phyloP scores from a whole-genome alignment of 1,139 yeast genomes.

The Lodderomyces margitis region DNA sequence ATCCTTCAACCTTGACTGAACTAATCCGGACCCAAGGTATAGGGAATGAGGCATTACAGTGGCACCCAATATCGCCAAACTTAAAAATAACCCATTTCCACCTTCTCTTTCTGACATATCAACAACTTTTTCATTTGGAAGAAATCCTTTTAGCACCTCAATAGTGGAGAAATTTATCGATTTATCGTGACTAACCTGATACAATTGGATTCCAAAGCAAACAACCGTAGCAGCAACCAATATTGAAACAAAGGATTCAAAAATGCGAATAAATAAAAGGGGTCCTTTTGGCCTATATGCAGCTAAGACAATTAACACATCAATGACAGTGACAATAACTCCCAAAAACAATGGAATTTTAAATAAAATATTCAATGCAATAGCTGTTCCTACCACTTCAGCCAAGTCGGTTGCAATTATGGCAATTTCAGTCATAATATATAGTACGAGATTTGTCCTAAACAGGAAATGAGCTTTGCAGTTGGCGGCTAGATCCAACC shows the following conservation, averaged over 20 bases:
- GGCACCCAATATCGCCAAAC: constrained; percentile 92
- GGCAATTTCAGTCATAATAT: constrained; percentile 79
- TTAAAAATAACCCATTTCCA: constrained; percentile 69
- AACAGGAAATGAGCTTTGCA: constrained; percentile 73
- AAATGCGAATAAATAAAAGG: constrained; percentile 70
- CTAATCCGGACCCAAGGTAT: constrained; percentile 89
- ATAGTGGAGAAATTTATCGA: constrained; percentile 49
- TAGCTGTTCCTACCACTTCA: constrained; percentile 91
- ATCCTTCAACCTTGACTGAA: constrained; percentile 83
- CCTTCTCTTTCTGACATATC: constrained; percentile 59
- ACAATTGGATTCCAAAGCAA: constrained; percentile 81
- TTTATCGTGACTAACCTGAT: constrained; percentile 56
- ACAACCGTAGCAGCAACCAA: constrained; percentile 80
- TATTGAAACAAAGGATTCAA: constrained; percentile 76
- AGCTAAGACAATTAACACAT: constrained; percentile 78
- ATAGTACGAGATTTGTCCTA: constrained; percentile 59
- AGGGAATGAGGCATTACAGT: constrained; percentile 98
- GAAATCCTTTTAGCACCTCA: constrained; percentile 66
- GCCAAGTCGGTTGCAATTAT: constrained; percentile 92
- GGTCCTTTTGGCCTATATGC: constrained; percentile 91
- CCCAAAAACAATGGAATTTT: constrained; percentile 76
- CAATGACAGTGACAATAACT: constrained; percentile 77
- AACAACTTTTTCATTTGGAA: constrained; percentile 72
- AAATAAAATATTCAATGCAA: constrained; percentile 80
- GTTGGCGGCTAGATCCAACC: constrained; percentile 83